These are phyloP conservation scores for Termitomyces heimii DNA, from an alignment of 768 basidiomycete genomes.

Conservation along the genomic window DNA sequence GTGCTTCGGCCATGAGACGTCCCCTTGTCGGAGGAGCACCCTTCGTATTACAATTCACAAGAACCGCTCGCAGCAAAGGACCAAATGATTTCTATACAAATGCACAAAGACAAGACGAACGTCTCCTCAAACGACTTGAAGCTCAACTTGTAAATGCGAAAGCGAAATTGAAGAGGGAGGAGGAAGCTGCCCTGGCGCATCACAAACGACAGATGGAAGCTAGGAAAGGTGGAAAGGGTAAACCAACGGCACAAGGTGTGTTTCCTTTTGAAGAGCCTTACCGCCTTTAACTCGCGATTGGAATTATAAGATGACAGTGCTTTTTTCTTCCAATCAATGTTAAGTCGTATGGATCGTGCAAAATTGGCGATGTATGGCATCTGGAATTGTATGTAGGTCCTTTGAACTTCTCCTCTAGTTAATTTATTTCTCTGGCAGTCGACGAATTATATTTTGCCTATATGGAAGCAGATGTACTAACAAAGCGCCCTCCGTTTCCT, in stretches of 20 bases:
- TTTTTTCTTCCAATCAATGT: conserved; percentile 23
- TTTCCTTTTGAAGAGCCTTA: neutral
- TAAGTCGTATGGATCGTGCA: conserved; percentile 21
- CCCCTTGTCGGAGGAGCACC: neutral
- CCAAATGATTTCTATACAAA: conserved; percentile 17
- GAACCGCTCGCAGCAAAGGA: conserved; percentile 16
- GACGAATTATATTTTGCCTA: conserved; percentile 21
- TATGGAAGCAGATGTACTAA: conserved; percentile 17
- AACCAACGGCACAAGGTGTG: conserved; percentile 8
- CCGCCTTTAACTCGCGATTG: neutral
- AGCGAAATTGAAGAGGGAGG: conserved; percentile 19
- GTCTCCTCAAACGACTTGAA: conserved; percentile 24
- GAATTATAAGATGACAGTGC: conserved; percentile 11
- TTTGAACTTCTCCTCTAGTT: neutral
- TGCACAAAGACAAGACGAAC: conserved; percentile 19
- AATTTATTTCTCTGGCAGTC: conserved; percentile 14
- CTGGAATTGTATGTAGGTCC: conserved; percentile 19
- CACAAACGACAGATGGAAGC: conserved; percentile 11
- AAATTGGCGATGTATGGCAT: conserved; percentile 21
- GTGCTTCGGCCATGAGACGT: neutral
- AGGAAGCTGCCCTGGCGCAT: conserved; percentile 10
- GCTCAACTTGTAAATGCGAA: conserved; percentile 20
- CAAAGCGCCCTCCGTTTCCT: conserved; percentile 20
- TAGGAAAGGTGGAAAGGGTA: conserved; percentile 13
- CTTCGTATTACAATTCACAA: conserved; percentile 9